phyloP scores from a whole-genome alignment of 768 basidiomycete genomes.

The Amanita molliuscula region DNA sequence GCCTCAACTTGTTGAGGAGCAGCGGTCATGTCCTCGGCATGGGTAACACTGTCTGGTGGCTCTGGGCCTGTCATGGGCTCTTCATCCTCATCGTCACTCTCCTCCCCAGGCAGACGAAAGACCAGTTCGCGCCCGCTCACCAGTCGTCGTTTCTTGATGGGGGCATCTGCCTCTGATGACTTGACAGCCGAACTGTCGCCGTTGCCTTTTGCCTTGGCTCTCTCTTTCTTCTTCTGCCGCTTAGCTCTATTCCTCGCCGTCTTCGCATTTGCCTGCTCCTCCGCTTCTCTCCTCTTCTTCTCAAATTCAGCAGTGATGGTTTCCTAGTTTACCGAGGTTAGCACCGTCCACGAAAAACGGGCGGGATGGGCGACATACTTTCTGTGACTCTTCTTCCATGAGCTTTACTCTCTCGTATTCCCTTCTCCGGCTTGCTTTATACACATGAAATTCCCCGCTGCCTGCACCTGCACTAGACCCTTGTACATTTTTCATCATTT shows the following conservation, averaged over 20 bases:
- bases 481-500: slow-evolving; percentile 99
- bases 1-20: slow-evolving; percentile 18
- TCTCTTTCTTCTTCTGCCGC: slow-evolving; percentile 85
- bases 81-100: slow-evolving; percentile 21
- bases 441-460: slow-evolving; percentile 97
- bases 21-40: slow-evolving; percentile 4
- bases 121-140: slow-evolving; percentile 69
- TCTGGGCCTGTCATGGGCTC: not conserved
- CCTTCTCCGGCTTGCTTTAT: slow-evolving; percentile 87
- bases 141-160: slow-evolving; percentile 72
- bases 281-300: slow-evolving; percentile 57
- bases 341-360: not conserved
- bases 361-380: slow-evolving; percentile 36
- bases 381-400: slow-evolving; percentile 73
- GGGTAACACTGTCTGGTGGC: not conserved
- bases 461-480: slow-evolving; percentile 97
- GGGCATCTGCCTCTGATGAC: slow-evolving; percentile 22
- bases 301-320: slow-evolving; percentile 50
- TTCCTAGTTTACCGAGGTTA: slow-evolving; percentile 47
- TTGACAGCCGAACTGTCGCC: slow-evolving; percentile 17
- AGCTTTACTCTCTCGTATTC: slow-evolving; percentile 93
- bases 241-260: slow-evolving; percentile 94
- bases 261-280: slow-evolving; percentile 70
- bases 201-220: slow-evolving; percentile 36
- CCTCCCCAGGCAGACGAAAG: slow-evolving; percentile 34